Base-by-base conservation (phyloP, 2,329 filamentous ascomycete genomes). In the Cercospora zeae-maydis region DNA sequence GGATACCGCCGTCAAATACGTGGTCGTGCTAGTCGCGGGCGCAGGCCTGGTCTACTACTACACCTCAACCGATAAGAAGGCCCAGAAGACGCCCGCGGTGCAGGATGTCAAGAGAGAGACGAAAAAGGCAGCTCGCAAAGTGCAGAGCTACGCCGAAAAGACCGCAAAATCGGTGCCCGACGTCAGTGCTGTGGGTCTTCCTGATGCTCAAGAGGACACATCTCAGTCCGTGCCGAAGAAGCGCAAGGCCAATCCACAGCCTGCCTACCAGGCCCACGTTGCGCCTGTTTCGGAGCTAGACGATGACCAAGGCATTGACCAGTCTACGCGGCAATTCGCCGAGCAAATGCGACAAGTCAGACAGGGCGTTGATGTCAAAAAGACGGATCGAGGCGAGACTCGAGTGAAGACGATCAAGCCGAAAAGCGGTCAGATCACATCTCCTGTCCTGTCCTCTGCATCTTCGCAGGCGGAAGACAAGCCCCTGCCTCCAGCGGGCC, bases 391-490 rank as follows among this genome's bases (percentile, higher is more conserved):
- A 37, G 84, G 84, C 52, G 78, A 71, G 51, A 63, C 67, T 2
- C 70, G 73, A 68, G 72, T 67, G 62, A 75, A 72, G 79, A 87
- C 58, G 80, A 86, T 71, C 77, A 83, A 6, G 78, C 84, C 39
- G n/a, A 69, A 71, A 63, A 64, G 63, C 7, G 66, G 93, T 70
- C 67, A 69, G 19, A 61, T 68, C 6, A 63, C 69, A 42, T 70
- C 68, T 61, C 77, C 78, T 37, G 76, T 77, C 47, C 76, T 77
- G 34, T 81, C 82, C 11, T 82, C 84, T 55, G 82, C 85, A 6
- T 90, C 90, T 0, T 93, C 90, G 3, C 88, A 86, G 58, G 88
- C 83, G 31, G 91, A 93, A 13, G 91, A 95, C 71, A 90, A 96
- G 72, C 91, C 96, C 71, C 80, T 88, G 71, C 92, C 92, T 2